A percentile compares a stretch with the other conserved stretches of the same genome.
Conservation (phyloP, 163 green algal species). For the Volvox carteri region DNA sequence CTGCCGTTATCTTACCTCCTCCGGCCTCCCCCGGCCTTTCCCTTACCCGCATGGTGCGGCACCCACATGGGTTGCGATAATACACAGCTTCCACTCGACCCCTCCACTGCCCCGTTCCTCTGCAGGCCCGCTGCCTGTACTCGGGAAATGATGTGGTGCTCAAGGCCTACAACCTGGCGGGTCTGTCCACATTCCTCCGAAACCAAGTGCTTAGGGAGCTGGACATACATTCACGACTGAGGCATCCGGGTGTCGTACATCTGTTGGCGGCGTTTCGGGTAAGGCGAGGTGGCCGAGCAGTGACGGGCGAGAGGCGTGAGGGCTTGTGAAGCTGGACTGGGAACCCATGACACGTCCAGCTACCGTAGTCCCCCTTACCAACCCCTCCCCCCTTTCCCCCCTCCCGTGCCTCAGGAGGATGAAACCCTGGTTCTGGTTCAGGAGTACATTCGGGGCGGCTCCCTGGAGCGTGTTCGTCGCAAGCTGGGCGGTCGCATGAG, state of each 20-base stretch:
- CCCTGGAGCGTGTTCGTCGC: slow-evolving; percentile 38
- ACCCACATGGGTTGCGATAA: no score
- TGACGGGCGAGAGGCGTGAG: not conserved
- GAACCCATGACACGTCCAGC: not conserved
- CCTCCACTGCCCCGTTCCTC: not conserved
- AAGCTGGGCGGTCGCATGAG: slow-evolving; percentile 53
- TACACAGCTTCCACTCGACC: no score
- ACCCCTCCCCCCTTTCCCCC: not conserved
- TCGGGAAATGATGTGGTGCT: slow-evolving; percentile 34
- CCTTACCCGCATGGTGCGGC: no score
- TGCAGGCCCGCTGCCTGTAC: slow-evolving; percentile 7
- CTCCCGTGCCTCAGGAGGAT: slow-evolving; percentile 25
- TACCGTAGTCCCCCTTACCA: not conserved
- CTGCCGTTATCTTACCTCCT: not conserved
- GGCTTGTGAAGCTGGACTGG: not conserved
- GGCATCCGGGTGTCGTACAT: slow-evolving; percentile 49
- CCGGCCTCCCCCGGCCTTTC: not conserved
- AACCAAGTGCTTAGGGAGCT: slow-evolving; percentile 56
- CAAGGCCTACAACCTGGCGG: slow-evolving; percentile 53
- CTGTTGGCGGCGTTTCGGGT: slow-evolving; percentile 51
- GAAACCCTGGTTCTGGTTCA: slow-evolving; percentile 44
- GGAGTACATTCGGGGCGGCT: slow-evolving; percentile 52
- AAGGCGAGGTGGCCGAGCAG: not conserved
- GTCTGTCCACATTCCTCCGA: slow-evolving; percentile 33
- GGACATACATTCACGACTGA: slow-evolving; percentile 35